Conservation (phyloP, 1,284 basidiomycete species). For the Meripilus lineatus region DNA sequence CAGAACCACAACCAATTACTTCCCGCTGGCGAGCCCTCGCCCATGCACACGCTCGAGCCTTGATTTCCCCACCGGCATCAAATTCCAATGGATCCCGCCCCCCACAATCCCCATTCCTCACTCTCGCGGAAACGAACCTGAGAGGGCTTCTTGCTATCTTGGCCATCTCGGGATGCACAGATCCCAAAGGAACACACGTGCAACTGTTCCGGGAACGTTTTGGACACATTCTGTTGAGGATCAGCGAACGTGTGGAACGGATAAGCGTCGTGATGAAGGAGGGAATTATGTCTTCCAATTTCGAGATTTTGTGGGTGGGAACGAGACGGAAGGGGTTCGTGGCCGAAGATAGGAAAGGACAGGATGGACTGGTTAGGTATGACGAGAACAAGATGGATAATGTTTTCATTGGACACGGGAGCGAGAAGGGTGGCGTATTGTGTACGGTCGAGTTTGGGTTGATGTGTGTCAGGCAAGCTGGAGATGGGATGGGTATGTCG, state of each 20-base stretch:
- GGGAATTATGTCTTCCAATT: slow-evolving; percentile 31
- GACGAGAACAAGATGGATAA: slow-evolving; percentile 30
- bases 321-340: slow-evolving; percentile 18
- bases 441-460: slow-evolving; percentile 35
- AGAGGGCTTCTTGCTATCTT: slow-evolving; percentile 32
- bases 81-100: too few species aligned
- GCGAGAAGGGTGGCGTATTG: slow-evolving; percentile 25
- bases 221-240: slow-evolving; percentile 23
- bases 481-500: slow-evolving; percentile 2
- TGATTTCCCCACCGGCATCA: slow-evolving; percentile 19
- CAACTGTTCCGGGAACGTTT: slow-evolving; percentile 27
- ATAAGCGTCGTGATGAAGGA: slow-evolving; percentile 28
- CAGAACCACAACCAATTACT: slow-evolving; percentile 34
- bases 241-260: slow-evolving; percentile 25
- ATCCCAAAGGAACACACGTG: slow-evolving; percentile 24
- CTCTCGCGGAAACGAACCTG: slow-evolving; percentile 24
- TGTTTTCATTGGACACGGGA: slow-evolving; percentile 26
- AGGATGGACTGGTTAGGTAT: too few species aligned
- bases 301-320: slow-evolving; percentile 26
- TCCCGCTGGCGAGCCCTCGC: slow-evolving; percentile 35
- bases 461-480: slow-evolving; percentile 20
- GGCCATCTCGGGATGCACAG: slow-evolving; percentile 29
- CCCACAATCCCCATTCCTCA: slow-evolving; percentile 20
- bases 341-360: too few species aligned
- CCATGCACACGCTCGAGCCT: slow-evolving; percentile 23